Conservation (phyloP, 257 asterid genomes). For the Linaria vulgaris region DNA sequence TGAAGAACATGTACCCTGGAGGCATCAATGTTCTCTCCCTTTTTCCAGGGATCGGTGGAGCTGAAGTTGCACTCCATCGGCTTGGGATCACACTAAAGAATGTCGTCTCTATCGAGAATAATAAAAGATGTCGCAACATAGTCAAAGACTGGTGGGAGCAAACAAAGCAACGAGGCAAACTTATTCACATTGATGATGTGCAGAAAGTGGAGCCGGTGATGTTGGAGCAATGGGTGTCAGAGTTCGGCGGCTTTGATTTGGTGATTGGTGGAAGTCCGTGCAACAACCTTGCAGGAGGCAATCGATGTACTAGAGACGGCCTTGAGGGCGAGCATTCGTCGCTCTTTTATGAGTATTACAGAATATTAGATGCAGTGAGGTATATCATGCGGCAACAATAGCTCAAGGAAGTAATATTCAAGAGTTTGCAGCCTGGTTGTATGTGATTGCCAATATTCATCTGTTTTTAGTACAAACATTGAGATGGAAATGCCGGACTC, state of each 20-base stretch:
- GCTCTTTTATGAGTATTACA: constrained; percentile 57
- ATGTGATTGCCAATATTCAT: no score
- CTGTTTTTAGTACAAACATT: no score
- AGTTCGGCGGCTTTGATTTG: constrained; percentile 50
- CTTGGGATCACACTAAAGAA: constrained; percentile 63
- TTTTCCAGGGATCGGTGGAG: constrained; percentile 95
- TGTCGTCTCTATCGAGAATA: constrained; percentile 71
- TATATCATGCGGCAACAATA: neutral
- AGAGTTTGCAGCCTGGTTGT: no score
- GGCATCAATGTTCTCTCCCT: constrained; percentile 76
- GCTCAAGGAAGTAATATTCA: no score
- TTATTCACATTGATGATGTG: constrained; percentile 61
- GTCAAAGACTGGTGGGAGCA: constrained; percentile 94
- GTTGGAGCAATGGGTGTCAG: constrained; percentile 35
- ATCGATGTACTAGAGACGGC: constrained; percentile 73
- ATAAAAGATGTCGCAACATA: constrained; percentile 65
- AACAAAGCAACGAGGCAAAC: constrained; percentile 57
- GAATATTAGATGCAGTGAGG: constrained; percentile 20
- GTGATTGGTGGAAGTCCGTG: constrained; percentile 83
- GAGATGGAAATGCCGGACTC: no score
- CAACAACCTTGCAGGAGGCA: constrained; percentile 74
- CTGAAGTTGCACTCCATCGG: constrained; percentile 87
- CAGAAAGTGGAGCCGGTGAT: constrained; percentile 35
- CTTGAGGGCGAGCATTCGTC: constrained; percentile 67
- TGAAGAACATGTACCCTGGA: constrained; percentile 59